phyloP scores from a whole-genome alignment of 768 basidiomycete genomes.

The Gelatoporia subvermispora region DNA sequence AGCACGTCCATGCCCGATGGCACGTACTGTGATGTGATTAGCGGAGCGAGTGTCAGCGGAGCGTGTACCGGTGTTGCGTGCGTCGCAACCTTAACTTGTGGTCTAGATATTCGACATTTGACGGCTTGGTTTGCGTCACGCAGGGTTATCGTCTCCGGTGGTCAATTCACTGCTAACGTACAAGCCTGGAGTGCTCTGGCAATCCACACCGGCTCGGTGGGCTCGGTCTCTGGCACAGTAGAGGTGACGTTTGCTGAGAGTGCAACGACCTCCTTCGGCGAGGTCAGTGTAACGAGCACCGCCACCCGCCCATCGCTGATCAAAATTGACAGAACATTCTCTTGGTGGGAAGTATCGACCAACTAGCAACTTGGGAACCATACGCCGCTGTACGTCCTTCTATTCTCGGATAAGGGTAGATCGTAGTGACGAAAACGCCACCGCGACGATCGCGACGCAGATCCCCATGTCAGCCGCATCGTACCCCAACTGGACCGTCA shows the following conservation, averaged over 20 bases:
- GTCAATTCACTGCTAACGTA: constrained; percentile 46
- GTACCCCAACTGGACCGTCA: constrained; percentile 53
- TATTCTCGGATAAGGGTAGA: background rate
- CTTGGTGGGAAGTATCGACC: constrained; percentile 49
- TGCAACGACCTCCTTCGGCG: constrained; percentile 52
- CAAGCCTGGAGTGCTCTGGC: constrained; percentile 50
- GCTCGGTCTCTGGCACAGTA: constrained; percentile 20
- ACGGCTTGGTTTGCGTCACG: too few relatives aligned
- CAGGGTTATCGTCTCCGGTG: constrained; percentile 47
- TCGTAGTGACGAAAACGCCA: too few relatives aligned
- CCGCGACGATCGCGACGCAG: constrained; percentile 21
- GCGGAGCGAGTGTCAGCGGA: constrained; percentile 36
- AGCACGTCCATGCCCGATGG: constrained; percentile 53
- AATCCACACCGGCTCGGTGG: constrained; percentile 42
- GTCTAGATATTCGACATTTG: background rate
- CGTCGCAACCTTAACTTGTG: constrained; percentile 19
- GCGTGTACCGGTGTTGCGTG: constrained; percentile 50
- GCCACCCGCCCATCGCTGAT: too few relatives aligned
- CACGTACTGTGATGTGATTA: constrained; percentile 61
- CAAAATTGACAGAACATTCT: constrained; percentile 46
- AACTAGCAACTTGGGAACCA: constrained; percentile 51
- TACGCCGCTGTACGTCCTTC: constrained; percentile 35
- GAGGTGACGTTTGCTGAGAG: constrained; percentile 48
- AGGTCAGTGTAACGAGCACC: constrained; percentile 36
- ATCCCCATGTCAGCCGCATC: constrained; percentile 45